Evolutionary conservation across 2,329 filamentous ascomycete species (phyloP).

Genomic region (Blastomyces percursus): DNA sequence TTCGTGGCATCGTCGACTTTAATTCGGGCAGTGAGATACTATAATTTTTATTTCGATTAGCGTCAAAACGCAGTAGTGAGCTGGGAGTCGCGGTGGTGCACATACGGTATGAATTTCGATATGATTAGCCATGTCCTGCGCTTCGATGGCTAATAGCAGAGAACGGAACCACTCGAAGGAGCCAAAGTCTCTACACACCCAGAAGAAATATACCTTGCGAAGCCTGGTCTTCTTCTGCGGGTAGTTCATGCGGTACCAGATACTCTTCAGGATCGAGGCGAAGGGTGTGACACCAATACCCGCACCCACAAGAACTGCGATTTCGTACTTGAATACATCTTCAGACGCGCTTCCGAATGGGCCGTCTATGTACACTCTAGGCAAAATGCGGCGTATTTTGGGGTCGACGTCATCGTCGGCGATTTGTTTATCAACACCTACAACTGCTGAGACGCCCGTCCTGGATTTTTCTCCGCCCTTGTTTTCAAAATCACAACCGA

Average conservation of each 20-base stretch:
- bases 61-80: background rate
- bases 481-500: constrained; percentile 65
- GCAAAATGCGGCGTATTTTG: constrained; percentile 60
- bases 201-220: constrained; percentile 85
- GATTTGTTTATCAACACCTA: constrained; percentile 53
- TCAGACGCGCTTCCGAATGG: constrained; percentile 79
- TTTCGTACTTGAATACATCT: constrained; percentile 59
- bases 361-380: constrained; percentile 71
- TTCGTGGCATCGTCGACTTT: constrained; percentile 77
- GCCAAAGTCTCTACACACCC: constrained; percentile 79
- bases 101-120: constrained; percentile 63
- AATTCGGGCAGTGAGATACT: constrained; percentile 77
- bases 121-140: constrained; percentile 68
- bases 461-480: constrained; percentile 20
- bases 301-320: constrained; percentile 41
- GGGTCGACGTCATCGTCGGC: constrained; percentile 50
- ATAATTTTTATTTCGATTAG: background rate
- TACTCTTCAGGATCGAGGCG: constrained; percentile 57
- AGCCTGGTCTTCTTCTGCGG: constrained; percentile 62
- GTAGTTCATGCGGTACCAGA: constrained; percentile 91
- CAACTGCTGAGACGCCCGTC: constrained; percentile 49
- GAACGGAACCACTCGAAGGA: constrained; percentile 87
- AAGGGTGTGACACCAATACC: constrained; percentile 45
- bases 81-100: background rate
- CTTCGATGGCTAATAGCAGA: constrained; percentile 71